Base-by-base conservation (phyloP, 257 asterid genomes). In the Penstemon davidsonii region DNA sequence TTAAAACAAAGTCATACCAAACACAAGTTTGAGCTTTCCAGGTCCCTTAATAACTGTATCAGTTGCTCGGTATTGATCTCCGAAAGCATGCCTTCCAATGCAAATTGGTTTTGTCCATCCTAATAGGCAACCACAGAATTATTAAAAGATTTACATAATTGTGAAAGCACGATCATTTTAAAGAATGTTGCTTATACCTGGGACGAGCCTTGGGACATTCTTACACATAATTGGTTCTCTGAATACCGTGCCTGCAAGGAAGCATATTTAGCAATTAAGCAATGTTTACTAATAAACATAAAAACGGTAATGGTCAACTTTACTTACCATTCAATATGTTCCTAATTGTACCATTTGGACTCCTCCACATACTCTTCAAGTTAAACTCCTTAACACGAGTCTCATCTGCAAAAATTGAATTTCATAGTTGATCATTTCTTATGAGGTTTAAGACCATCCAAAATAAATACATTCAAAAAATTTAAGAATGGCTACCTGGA, bases 81-180 rank as follows among this genome's bases (percentile, higher is more conserved):
- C 99, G 64, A 85, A 94, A 63, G 99, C 99, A 83, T 94, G 99
- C 68, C 99, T 89, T 56, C 99, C 99, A 71, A 94, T 94, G 85
- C 99, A 94, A 64, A 94, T 94, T 5, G 99, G 90, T 72, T 91
- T 94, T 51, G 91, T 88, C 99, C 98, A 94, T 62, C 99, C 99
- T 94, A 77, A 78, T 25, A 62, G 66, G 57, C 38, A 76, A 51
- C 69, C 65, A 39, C 11, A 73, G 51, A 36, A 8, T 55, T 60
- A 59, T 60, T 57, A 72, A 66, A 55, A 55, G 25, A 59, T 47
- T 11, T 73, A 15, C 40, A 18, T 46, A 4, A 33, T 5, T 3
- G 54, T 7, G 15, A 60, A 50, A 62, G 63, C 10, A 12, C 40
- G 60, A 54, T 18, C n/a, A 25, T 25, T 25, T 25, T 25, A 33